Conservation (phyloP, 305 asterid genomes). For the Petunia hybrid region DNA sequence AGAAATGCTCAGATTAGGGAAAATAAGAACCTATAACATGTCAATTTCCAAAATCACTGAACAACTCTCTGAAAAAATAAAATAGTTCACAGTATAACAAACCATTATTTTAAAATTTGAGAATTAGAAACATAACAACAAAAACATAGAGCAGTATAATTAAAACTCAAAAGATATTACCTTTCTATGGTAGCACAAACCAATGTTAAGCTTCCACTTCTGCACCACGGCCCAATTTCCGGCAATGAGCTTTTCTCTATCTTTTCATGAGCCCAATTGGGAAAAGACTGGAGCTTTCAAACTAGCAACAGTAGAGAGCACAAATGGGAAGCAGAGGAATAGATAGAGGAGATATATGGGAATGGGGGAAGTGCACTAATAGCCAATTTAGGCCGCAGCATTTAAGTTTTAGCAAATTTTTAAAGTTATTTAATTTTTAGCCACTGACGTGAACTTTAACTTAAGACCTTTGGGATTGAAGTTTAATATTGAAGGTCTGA, state of each 20-base stretch:
- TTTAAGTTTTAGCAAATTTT: too few species aligned
- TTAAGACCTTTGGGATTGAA: too few species aligned
- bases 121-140: not conserved
- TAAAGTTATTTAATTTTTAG: too few species aligned
- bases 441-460: too few species aligned
- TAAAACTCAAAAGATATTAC: not conserved
- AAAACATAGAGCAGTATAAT: not conserved
- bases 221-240: not conserved
- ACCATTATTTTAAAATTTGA: not conserved
- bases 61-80: not conserved
- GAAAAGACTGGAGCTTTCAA: not conserved
- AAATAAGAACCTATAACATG: not conserved
- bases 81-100: too few species aligned
- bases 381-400: too few species aligned
- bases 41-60: not conserved
- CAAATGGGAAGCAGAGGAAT: not conserved
- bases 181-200: not conserved
- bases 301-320: not conserved
- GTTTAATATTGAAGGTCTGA: too few species aligned
- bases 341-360: not conserved
- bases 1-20: not conserved
- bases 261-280: not conserved
- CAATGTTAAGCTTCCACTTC: not conserved
- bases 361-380: too few species aligned
- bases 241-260: not conserved